phyloP scores from a whole-genome alignment of 2,329 filamentous ascomycete genomes.

The Colletotrichum lini region DNA sequence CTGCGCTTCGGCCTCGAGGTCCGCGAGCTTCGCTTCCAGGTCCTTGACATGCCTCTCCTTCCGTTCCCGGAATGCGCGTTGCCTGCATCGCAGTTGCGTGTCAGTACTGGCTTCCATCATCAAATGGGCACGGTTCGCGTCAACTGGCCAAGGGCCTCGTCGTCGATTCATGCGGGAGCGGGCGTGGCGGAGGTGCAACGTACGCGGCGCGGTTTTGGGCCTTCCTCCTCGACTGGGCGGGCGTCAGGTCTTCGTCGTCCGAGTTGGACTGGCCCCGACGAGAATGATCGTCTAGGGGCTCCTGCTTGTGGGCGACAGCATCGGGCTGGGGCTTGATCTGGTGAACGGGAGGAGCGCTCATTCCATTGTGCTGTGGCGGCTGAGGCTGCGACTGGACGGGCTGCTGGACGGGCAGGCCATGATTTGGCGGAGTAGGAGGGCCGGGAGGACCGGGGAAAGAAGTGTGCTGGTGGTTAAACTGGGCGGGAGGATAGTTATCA shows the following conservation, averaged over 20 bases:
- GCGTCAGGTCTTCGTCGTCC: constrained; percentile 69
- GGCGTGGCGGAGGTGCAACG: constrained; percentile 50
- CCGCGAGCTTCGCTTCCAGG: constrained; percentile 86
- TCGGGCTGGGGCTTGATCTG: constrained; percentile 43
- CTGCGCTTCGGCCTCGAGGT: constrained; percentile 81
- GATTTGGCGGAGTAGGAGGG: constrained; percentile 61
- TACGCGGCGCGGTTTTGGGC: constrained; percentile 75
- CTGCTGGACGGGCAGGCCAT: constrained; percentile 40
- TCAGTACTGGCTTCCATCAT: constrained; percentile 1
- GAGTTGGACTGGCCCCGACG: constrained; percentile 64
- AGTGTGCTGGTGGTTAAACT: constrained; percentile 45
- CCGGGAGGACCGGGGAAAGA: constrained; percentile 65
- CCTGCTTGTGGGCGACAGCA: constrained; percentile 51
- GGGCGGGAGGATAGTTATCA: constrained; percentile 56
- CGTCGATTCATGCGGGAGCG: background rate
- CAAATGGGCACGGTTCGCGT: background rate
- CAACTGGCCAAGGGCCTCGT: too few relatives aligned
- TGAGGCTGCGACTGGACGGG: constrained; percentile 35
- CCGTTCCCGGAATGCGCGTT: constrained; percentile 95
- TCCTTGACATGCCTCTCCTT: constrained; percentile 97
- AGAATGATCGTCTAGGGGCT: constrained; percentile 55
- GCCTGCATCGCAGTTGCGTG: constrained; percentile 65
- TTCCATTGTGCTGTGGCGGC: constrained; percentile 47
- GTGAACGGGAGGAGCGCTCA: constrained; percentile 46
- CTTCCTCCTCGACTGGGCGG: constrained; percentile 71